phyloP scores from a whole-genome alignment of 148 eudicot species.

The Amaranthus hypochondriacus region DNA sequence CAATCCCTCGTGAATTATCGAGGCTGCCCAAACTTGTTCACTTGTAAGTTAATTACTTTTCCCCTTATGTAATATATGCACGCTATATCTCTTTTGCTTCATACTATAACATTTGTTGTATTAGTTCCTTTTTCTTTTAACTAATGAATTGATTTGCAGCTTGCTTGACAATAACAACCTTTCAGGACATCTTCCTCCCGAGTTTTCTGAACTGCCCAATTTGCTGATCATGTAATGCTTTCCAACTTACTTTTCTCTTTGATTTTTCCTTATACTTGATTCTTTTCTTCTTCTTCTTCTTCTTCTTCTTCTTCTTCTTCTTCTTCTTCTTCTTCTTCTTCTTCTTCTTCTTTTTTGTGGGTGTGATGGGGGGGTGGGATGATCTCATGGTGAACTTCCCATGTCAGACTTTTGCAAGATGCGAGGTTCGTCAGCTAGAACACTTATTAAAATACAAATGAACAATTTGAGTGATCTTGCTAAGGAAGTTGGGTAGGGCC shows the following conservation, averaged over 20 bases:
- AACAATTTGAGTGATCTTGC: too few relatives aligned
- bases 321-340: too few relatives aligned
- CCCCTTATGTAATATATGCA: neutral
- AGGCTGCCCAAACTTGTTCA: conserved; percentile 55
- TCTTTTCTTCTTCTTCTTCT: too few relatives aligned
- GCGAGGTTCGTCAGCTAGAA: too few relatives aligned
- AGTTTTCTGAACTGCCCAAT: conserved; percentile 51
- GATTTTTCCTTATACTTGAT: neutral
- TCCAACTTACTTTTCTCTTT: conserved; percentile 7
- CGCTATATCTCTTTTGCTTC: neutral
- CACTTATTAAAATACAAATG: too few relatives aligned
- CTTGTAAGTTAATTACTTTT: conserved; percentile 46
- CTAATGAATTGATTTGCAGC: conserved; percentile 34
- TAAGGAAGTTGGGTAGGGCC: too few relatives aligned
- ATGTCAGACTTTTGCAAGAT: neutral
- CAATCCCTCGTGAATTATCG: conserved; percentile 61
- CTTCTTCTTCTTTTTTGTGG: too few relatives aligned
- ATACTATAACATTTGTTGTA: neutral
- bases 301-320: too few relatives aligned
- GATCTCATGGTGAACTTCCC: neutral
- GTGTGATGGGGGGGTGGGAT: too few relatives aligned
- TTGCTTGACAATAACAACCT: conserved; percentile 77
- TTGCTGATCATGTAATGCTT: conserved; percentile 63
- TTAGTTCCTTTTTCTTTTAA: neutral
- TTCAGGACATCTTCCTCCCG: conserved; percentile 80